Percentiles rank a stretch among this genome's conserved stretches.
Conservation (phyloP, 768 basidiomycete genomes). For the Pleurotus citrinopileatus region DNA sequence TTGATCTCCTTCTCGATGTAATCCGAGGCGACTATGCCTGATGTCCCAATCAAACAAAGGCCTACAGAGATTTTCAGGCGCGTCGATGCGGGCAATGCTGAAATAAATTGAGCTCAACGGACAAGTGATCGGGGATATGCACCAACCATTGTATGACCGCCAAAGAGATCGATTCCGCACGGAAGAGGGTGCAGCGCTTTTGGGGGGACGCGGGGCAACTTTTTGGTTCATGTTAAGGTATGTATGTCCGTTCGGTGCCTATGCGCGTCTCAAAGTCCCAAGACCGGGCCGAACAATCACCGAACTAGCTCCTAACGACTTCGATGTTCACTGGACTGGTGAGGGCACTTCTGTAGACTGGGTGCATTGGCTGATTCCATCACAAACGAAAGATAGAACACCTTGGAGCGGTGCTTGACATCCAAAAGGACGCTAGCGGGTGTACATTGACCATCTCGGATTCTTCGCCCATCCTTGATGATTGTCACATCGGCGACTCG, state of each 20-base stretch:
- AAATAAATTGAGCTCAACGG: background rate
- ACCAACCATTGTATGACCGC: slow-evolving; percentile 42
- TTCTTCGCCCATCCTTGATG: slow-evolving; percentile 70
- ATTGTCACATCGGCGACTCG: slow-evolving; percentile 93
- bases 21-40: slow-evolving; percentile 48
- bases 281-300: background rate
- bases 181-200: background rate
- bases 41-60: slow-evolving; percentile 41
- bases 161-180: slow-evolving; percentile 28
- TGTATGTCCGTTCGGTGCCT: too few relatives aligned
- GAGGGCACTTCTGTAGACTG: slow-evolving; percentile 24
- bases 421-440: slow-evolving; percentile 66
- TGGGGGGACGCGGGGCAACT: slow-evolving; percentile 6
- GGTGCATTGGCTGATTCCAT: slow-evolving; percentile 10
- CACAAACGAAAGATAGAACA: slow-evolving; percentile 73
- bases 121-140: background rate
- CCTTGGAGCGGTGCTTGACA: slow-evolving; percentile 68
- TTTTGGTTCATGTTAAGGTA: too few relatives aligned
- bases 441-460: slow-evolving; percentile 80
- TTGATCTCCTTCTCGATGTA: slow-evolving; percentile 44
- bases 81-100: slow-evolving; percentile 53
- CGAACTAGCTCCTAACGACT: background rate
- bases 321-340: slow-evolving; percentile 81
- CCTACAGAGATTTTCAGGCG: slow-evolving; percentile 50
- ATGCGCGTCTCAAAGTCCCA: background rate